These are phyloP conservation scores for Pseudogymnoascus sp. DNA, from an alignment of 2,329 filamentous ascomycete genomes.

Conservation along the genomic window DNA sequence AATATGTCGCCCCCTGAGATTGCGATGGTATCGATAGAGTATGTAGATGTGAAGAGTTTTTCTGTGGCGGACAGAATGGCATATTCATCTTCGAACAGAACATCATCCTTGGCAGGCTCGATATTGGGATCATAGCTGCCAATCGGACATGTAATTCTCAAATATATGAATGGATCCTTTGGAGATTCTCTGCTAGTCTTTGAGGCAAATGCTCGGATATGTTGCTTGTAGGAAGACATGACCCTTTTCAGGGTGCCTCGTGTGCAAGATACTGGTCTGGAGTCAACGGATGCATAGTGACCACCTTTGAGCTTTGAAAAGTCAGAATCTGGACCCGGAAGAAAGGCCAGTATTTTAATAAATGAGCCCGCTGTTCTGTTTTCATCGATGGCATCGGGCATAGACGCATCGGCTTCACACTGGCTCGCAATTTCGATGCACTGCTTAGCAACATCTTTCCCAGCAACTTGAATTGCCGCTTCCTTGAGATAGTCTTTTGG, in stretches of 20 bases:
- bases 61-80: conserved; percentile 32
- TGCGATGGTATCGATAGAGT: neutral
- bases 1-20: conserved; percentile 35
- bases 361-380: neutral
- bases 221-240: conserved; percentile 42
- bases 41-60: conserved; percentile 23
- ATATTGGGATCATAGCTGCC: conserved; percentile 65
- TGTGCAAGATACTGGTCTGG: conserved; percentile 50
- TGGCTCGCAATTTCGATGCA: conserved; percentile 37
- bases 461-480: conserved; percentile 54
- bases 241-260: conserved; percentile 55
- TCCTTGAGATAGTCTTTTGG: conserved; percentile 44
- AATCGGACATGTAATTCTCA: conserved; percentile 55
- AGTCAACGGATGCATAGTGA: conserved; percentile 60
- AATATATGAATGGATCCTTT: conserved; percentile 51
- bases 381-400: neutral
- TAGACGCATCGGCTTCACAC: conserved; percentile 12
- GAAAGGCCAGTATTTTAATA: conserved; percentile 46
- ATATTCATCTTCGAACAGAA: conserved; percentile 55
- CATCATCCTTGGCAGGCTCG: conserved; percentile 63
- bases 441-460: conserved; percentile 45
- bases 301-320: conserved; percentile 39
- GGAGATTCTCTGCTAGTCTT: conserved; percentile 23
- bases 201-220: conserved; percentile 33
- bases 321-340: conserved; percentile 46